Evolutionary conservation across 2,329 filamentous ascomycete species (phyloP), one percentile per base, ranked within the genome.

Genomic region (Intubia oerlemansii): DNA sequence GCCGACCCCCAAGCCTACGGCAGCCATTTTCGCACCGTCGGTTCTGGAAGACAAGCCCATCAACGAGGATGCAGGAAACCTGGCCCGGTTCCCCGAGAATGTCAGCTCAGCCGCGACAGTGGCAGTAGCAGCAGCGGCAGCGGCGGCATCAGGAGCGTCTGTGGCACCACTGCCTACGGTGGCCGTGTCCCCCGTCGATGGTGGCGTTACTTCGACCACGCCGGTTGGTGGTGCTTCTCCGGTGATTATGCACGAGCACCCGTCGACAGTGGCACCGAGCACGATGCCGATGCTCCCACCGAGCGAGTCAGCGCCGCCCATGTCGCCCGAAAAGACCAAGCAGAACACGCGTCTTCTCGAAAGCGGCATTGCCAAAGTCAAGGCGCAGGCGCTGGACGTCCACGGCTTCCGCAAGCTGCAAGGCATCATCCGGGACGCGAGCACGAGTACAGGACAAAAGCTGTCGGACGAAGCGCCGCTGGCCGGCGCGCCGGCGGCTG

Each of bases 371-470:
- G 56, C 68, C 29, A 75, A 77, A 37, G 72, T 84, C 39, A 69
- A 69, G 39, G 59, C 65, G 17, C 67, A 68, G 40, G 67, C 67
- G 1, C 62, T 85, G n/a, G 78, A 84, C 43, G 75, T 78, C 4
- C 76, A 82, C 43, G 77, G 77, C 32, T 81, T 84, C 57, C 66
- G 77, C 30, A 77, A 78, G 42, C 56, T 84, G 27, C 77, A 84
- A 46, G 71, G 71, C 22, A 61, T 82, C 37, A 61, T 81, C 34
- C 70, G 74, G 37, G 71, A 76, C 33, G 32, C 32, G 7, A 28
- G 28, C 26, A 33, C 23, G 27, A n/a, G n/a, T n/a, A n/a, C n/a
- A n/a, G n/a, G n/a, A n/a, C n/a, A n/a, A n/a, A n/a, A n/a, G n/a
- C n/a, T n/a, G n/a, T n/a, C n/a, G n/a, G n/a, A n/a, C n/a, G 15